Conservation (phyloP, 331 rosid species). For the Quercus phellos region DNA sequence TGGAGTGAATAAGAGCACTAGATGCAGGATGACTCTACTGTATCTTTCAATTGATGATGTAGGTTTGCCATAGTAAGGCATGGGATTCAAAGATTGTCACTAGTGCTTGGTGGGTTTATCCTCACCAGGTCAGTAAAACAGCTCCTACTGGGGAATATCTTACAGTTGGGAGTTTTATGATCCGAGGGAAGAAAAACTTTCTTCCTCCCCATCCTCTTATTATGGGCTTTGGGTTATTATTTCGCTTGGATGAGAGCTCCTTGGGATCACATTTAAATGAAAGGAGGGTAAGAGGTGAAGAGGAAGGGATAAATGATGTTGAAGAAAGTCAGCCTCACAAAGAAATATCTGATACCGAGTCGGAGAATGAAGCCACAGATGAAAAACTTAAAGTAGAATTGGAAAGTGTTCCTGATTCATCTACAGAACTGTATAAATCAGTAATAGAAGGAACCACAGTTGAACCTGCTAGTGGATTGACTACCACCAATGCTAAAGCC, state of each 20-base stretch:
- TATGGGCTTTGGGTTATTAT: slow-evolving; percentile 92
- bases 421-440: slow-evolving; percentile 25
- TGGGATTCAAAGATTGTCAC: slow-evolving; percentile 99
- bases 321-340: slow-evolving; percentile 51
- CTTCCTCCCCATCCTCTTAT: slow-evolving; percentile 97
- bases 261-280: slow-evolving; percentile 97
- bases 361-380: slow-evolving; percentile 45
- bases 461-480: slow-evolving; percentile 29
- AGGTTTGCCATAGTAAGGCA: slow-evolving; percentile 99
- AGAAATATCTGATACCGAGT: slow-evolving; percentile 68
- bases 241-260: slow-evolving; percentile 97
- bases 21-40: neutral
- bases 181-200: slow-evolving; percentile 91
- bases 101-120: slow-evolving; percentile 99
- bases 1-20: slow-evolving; percentile 24
- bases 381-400: slow-evolving; percentile 35
- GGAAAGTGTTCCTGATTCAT: slow-evolving; percentile 30
- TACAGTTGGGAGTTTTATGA: slow-evolving; percentile 98
- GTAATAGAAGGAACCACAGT: slow-evolving; percentile 19
- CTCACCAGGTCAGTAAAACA: slow-evolving; percentile 97
- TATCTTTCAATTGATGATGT: slow-evolving; percentile 22
- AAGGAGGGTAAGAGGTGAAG: slow-evolving; percentile 98
- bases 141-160: slow-evolving; percentile 99
- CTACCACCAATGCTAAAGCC: slow-evolving; percentile 17
- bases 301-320: slow-evolving; percentile 61